Base-by-base conservation (phyloP, 139 green algal species). In the Chlamydomonas eustigma region DNA sequence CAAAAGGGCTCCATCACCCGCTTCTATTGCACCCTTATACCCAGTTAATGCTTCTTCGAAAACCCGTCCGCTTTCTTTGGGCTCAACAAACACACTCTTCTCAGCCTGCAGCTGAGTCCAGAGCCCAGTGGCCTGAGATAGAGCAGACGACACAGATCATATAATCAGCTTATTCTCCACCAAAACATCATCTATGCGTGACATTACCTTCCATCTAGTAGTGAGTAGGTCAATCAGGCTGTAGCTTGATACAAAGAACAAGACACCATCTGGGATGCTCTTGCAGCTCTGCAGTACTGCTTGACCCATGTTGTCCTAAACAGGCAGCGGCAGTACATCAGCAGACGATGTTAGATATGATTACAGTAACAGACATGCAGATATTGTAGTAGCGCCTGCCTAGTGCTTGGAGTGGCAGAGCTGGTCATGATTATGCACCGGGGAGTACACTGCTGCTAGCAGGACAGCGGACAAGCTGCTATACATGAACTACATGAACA, bases 171-270 rank as follows among this genome's bases (percentile, higher is more conserved):
- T 25, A 77, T 0, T 37, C 25, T 52, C 12, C 30, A 37, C 6
- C 1, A 69, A 5, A 74, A n/a, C 33, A 64, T 69, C 35, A 5
- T 18, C 37, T 18, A 12, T 31, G 5, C 72, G 32, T 70, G 32
- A 5, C 0, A 67, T 1, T 73, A 93, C 89, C 88, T 95, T 87
- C 93, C 93, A 97, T 2, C 92, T 68, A 32, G 51, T 31, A 4
- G 51, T 70, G 3, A 98, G 85, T 32, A 85, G 88, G 64, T 98
- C 90, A 74, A 98, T 73, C 52, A 96, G 78, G 38, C 75, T 73
- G 85, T 98, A 98, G 74, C 80, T 92, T 33, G 95, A 87, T 35
- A 98, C 71, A 84, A 98, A 98, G 31, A 97, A 75, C 64, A 98
- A 90, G 73, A 98, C 77, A 30, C 95, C 95, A 75, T 94, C 91